These are phyloP conservation scores for Coemansia sp. DNA, from an alignment of 192 early-diverging fungal genomes.

Conservation along the genomic window DNA sequence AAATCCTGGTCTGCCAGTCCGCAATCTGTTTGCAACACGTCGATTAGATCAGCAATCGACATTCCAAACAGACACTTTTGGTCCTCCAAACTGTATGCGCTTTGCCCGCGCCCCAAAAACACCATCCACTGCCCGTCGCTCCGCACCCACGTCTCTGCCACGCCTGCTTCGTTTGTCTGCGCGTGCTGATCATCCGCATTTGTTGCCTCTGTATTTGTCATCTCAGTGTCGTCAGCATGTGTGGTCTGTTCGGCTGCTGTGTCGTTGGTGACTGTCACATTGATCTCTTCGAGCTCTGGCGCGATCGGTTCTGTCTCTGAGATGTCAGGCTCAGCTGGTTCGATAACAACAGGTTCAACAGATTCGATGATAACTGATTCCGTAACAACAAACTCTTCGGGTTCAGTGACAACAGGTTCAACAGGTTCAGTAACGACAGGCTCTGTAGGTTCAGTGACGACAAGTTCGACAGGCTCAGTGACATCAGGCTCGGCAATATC, in stretches of 20 bases:
- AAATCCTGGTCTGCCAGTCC: constrained; percentile 25
- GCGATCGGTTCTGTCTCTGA: too few relatives aligned
- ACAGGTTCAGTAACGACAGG: background rate
- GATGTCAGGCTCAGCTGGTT: too few relatives aligned
- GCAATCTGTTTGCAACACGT: constrained; percentile 34
- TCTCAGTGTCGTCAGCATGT: background rate
- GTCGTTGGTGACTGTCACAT: background rate
- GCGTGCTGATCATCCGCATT: background rate
- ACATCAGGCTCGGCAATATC: background rate
- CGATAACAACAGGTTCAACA: background rate
- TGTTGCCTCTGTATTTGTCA: background rate
- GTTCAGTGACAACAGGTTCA: background rate
- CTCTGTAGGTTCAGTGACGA: background rate
- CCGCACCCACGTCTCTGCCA: constrained; percentile 43
- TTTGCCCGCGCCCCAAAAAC: constrained; percentile 39
- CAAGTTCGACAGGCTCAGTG: background rate
- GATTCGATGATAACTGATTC: background rate
- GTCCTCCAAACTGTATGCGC: constrained; percentile 22
- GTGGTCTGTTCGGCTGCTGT: background rate
- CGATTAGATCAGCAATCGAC: constrained; percentile 35
- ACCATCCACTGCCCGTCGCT: constrained; percentile 49
- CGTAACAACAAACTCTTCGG: background rate
- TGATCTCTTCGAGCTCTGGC: too few relatives aligned
- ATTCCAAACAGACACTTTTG: constrained; percentile 31
- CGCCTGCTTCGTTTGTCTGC: background rate